phyloP scores from a whole-genome alignment of 73 alveolate genomes.

The Breviolum minutum region DNA sequence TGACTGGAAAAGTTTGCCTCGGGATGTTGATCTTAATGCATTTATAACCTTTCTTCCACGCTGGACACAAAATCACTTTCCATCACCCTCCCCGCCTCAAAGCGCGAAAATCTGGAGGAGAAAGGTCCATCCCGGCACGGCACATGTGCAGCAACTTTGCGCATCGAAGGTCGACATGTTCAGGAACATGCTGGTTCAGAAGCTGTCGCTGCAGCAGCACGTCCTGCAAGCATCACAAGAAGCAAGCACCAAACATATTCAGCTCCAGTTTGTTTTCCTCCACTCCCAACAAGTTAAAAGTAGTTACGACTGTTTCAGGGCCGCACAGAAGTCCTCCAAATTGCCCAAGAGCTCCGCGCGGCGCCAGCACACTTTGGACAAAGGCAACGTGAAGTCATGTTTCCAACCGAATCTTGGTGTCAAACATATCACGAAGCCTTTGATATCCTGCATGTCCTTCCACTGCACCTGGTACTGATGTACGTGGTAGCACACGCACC shows the following conservation, averaged over 20 bases:
- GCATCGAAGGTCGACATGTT: neutral
- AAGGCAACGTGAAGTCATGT: neutral
- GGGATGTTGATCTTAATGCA: neutral
- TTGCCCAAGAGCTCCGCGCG: neutral
- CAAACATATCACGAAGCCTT: neutral
- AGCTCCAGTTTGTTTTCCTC: neutral
- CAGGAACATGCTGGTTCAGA: neutral
- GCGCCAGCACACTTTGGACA: slow-evolving; percentile 43
- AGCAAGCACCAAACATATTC: too few relatives aligned
- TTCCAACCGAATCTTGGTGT: slow-evolving; percentile 48
- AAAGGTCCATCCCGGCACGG: neutral
- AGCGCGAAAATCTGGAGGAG: neutral
- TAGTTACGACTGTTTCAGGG: neutral
- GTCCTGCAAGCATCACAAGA: too few relatives aligned
- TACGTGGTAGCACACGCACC: neutral
- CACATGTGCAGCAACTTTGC: neutral
- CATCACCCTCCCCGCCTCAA: neutral
- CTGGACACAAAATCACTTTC: neutral
- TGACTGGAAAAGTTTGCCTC: neutral
- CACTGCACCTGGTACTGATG: neutral
- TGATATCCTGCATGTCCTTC: neutral
- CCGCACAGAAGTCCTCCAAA: neutral
- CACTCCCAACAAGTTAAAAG: neutral
- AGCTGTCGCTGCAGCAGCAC: neutral
- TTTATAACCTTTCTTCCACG: neutral